Base-by-base conservation (phyloP, 169 alveolate species). In the Plasmodium vinckei region DNA sequence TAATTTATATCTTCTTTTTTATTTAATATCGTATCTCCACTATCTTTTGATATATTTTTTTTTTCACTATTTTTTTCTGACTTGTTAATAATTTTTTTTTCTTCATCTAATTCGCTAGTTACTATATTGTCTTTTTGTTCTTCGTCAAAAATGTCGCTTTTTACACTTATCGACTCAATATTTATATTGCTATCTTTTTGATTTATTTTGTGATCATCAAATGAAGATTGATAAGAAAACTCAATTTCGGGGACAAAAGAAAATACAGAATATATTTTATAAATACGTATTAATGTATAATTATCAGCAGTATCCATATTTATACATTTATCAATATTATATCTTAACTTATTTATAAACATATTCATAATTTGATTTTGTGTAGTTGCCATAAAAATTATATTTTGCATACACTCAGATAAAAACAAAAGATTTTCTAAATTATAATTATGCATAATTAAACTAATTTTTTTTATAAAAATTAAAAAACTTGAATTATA, bases 181-280 rank as follows among this genome's bases (percentile, higher is more conserved):
- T 51, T 51, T 12, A 5, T 0, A 51, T 12, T 0, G 12, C 13
- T 2, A 49, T 51, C 0, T 27, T 54, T 47, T n/a, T 42, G 77
- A 46, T 13, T 27, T 33, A 9, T 69, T 56, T 54, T 47, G 15
- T 5, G 0, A 39, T 60, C 12, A 42, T 64, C 60, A 5, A 19
- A 4, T n/a, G 64, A 5, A 17, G 4, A 17, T 13, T 63, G 46
- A 23, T 33, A 17, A 51, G 42, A 77, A 23, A 51, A 12, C 17
- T 77, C 88, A 54, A 63, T 51, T 57, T 77, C 88, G 9, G 88
- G 88, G 0, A 77, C 88, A 56, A 77, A 77, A 10, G 88, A 77
- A 63, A 77, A 77, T 54, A 77, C 47, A 23, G 88, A 77, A 25
- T 19, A 63, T 15, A 77, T 77, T 54, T 64, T 77, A 64, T 63